These are phyloP conservation scores for Petrea volubilis DNA, from an alignment of 257 asterid species.

Conservation along the genomic window DNA sequence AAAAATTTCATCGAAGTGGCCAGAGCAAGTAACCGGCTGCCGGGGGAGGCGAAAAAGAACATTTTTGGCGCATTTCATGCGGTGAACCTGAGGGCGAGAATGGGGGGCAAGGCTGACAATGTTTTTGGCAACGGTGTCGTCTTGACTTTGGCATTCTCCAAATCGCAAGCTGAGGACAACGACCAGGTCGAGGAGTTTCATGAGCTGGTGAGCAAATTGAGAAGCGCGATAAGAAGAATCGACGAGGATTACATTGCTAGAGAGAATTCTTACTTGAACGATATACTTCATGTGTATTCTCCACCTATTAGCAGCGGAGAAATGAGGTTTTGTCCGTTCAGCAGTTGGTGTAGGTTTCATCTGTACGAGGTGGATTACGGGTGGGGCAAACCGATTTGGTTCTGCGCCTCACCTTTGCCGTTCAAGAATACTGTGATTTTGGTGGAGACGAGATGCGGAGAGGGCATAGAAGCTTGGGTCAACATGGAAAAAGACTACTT, in stretches of 20 bases:
- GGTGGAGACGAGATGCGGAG: conserved; percentile 35
- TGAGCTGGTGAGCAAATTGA: not conserved
- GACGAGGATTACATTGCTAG: not conserved
- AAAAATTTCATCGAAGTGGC: conserved; percentile 18
- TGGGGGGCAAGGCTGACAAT: not conserved
- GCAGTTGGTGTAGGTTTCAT: conserved; percentile 51
- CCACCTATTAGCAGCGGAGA: not conserved
- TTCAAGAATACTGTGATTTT: conserved; percentile 33
- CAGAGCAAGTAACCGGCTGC: not conserved
- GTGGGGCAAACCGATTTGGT: conserved; percentile 44
- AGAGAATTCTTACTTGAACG: not conserved
- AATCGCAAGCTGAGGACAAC: not conserved
- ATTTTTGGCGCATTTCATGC: conserved; percentile 18
- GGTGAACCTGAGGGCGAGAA: conserved; percentile 33
- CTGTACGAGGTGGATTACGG: conserved; percentile 46
- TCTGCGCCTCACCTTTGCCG: conserved; percentile 28
- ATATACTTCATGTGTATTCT: not conserved
- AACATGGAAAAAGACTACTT: conserved; percentile 32
- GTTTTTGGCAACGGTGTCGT: conserved; percentile 18
- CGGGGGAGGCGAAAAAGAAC: not conserved
- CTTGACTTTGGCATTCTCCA: not conserved
- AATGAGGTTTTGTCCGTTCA: conserved; percentile 25
- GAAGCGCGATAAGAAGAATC: not conserved
- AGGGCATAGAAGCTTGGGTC: conserved; percentile 49
- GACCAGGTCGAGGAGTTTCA: not conserved